These are phyloP conservation scores for Gentiana straminea DNA, from an alignment of 257 asterid genomes.

Conservation along the genomic window DNA sequence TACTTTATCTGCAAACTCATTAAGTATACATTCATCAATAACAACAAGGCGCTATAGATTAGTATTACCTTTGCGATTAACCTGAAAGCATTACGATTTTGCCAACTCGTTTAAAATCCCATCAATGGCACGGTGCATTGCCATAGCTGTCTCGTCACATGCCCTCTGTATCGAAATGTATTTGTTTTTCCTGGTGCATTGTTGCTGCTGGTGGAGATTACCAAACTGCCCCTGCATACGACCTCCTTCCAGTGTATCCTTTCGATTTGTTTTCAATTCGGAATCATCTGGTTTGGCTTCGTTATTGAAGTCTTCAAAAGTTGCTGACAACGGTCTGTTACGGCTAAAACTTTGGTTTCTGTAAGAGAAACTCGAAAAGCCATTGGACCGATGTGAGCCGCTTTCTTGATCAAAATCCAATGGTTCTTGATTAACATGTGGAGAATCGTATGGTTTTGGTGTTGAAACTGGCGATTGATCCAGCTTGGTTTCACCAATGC, in stretches of 20 bases:
- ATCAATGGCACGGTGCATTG: constrained; percentile 48
- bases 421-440: constrained; percentile 18
- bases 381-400: constrained; percentile 15
- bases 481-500: constrained; percentile 50
- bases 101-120: constrained; percentile 45
- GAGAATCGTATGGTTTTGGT: constrained; percentile 16
- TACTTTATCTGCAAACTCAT: no score
- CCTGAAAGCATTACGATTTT: constrained; percentile 20
- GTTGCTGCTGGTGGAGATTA: constrained; percentile 11
- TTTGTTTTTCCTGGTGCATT: constrained; percentile 23
- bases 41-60: no score
- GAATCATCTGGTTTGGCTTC: constrained; percentile 10
- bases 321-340: constrained; percentile 9
- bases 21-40: no score
- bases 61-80: no score
- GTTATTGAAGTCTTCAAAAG: constrained; percentile 9
- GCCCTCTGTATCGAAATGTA: constrained; percentile 79
- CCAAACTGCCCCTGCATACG: constrained; percentile 17
- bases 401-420: constrained; percentile 11
- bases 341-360: constrained; percentile 6
- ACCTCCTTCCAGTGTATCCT: constrained; percentile 14
- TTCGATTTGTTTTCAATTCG: constrained; percentile 9
- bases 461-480: constrained; percentile 19
- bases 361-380: constrained; percentile 10
- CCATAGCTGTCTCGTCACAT: constrained; percentile 64